Base-by-base conservation (phyloP, 208 protist species). In the Trypanosoma conorhini region DNA sequence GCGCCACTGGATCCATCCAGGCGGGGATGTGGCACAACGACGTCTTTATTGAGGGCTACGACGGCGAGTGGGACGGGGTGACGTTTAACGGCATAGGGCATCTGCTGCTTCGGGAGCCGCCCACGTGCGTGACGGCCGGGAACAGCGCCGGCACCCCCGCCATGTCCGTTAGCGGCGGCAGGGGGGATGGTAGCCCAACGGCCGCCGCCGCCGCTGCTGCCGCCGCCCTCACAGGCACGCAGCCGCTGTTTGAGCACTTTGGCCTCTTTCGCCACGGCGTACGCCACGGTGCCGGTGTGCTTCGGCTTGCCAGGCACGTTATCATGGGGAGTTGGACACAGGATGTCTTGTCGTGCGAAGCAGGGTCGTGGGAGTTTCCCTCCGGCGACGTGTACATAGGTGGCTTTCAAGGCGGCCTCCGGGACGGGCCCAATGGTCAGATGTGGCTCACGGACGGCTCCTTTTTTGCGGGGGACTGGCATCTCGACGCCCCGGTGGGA, bases 1-100 rank as follows among this genome's bases (percentile, higher is more conserved):
- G 42, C 26, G 59, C 56, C 1, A 80, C 89, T 70, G 84, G 85
- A 61, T 67, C 79, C 35, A 91, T 93, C 61, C 77, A 78, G 22
- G 79, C 85, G 9, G 89, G 88, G 13, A 62, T 79, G 21, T 93
- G 89, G 90, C 42, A 75, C 28, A 61, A 83, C 15, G 84, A 93
- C 66, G 9, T 57, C 9, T 86, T 97, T 63, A 69, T 89, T 2
- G 86, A 94, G 46, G 92, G 92, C 42, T 97, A 97, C 76, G 85
- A 89, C 42, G 92, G 92, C 12, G 92, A 94, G 72, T 97, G 92
- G 89, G 83, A 95, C 71, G 84, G 86, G 2, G 38, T 51, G 33
- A 54, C 51, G 30, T 83, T 95, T 62, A 80, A 93, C 66, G 92
- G 92, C 54, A 78, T 95, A 31, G 89, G 92, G 9, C 77, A 70